Percentiles rank a stretch among this genome's conserved stretches.
Conservation (phyloP, 805 yeast species). For the Ogataea trehaloabstinens region DNA sequence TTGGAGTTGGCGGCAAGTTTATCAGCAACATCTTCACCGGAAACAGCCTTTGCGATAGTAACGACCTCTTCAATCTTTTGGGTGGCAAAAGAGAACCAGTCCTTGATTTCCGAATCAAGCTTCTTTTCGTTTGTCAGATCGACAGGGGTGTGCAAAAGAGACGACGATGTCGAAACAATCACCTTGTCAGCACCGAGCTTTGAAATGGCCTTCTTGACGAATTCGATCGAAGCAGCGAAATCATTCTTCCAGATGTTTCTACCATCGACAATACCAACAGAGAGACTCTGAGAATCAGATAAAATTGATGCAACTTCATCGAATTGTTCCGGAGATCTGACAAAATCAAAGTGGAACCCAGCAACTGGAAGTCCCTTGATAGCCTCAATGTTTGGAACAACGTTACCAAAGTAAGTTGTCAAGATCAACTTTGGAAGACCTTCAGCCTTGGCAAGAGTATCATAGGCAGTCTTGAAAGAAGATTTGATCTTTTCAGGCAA, state of each 20-base stretch:
- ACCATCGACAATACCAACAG: conserved; percentile 98
- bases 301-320: conserved; percentile 73
- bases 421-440: conserved; percentile 77
- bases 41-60: conserved; percentile 79
- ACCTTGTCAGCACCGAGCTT: conserved; percentile 86
- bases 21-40: conserved; percentile 76
- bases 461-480: conserved; percentile 88
- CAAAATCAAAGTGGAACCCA: conserved; percentile 95
- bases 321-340: conserved; percentile 94
- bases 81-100: conserved; percentile 98
- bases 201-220: conserved; percentile 78
- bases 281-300: conserved; percentile 69
- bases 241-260: conserved; percentile 99
- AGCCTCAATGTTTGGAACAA: conserved; percentile 91
- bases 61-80: conserved; percentile 95
- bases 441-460: conserved; percentile 62
- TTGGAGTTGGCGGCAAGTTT: conserved; percentile 83
- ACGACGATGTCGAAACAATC: conserved; percentile 93
- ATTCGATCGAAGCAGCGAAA: conserved; percentile 78
- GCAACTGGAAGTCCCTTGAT: conserved; percentile 88
- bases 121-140: conserved; percentile 91
- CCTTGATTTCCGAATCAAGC: conserved; percentile 86
- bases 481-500: conserved; percentile 79
- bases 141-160: conserved; percentile 97
- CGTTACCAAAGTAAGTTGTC: conserved; percentile 97